Evolutionary conservation across 2,329 filamentous ascomycete species (phyloP).

Genomic region (Alternaria sp.): DNA sequence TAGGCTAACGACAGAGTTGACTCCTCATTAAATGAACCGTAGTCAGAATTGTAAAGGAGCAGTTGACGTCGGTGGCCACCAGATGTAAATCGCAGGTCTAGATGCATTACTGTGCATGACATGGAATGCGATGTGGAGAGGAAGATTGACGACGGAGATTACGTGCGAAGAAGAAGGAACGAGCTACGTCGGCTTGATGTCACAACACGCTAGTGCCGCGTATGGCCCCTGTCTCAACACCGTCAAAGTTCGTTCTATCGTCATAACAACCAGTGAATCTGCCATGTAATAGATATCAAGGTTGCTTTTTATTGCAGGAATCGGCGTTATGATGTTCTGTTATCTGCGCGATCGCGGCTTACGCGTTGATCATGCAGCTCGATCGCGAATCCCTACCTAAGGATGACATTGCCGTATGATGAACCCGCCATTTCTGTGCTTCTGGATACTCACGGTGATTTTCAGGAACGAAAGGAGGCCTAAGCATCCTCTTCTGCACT

Average conservation of each 20-base stretch:
- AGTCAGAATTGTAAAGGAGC: no score
- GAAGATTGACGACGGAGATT: not conserved
- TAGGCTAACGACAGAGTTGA: no score
- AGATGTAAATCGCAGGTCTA: not conserved
- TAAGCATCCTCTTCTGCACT: conserved; percentile 60
- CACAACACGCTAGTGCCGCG: conserved; percentile 3
- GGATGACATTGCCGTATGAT: not conserved
- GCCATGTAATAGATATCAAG: no score
- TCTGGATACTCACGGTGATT: conserved; percentile 33
- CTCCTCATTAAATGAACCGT: no score
- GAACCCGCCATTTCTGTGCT: conserved; percentile 38
- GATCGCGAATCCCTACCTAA: not conserved
- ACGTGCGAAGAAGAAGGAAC: not conserved
- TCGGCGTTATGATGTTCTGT: not conserved
- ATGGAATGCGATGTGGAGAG: not conserved
- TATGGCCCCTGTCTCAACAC: not conserved
- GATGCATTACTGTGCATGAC: not conserved
- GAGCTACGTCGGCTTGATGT: not conserved
- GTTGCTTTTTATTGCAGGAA: no score
- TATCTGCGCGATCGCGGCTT: not conserved
- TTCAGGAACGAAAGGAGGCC: conserved; percentile 51
- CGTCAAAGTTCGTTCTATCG: not conserved
- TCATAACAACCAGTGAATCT: not conserved
- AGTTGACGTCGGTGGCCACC: not conserved
- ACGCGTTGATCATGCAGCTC: not conserved